Conservation (phyloP, 495 filamentous ascomycete species). For the Penicillium alfredii region DNA sequence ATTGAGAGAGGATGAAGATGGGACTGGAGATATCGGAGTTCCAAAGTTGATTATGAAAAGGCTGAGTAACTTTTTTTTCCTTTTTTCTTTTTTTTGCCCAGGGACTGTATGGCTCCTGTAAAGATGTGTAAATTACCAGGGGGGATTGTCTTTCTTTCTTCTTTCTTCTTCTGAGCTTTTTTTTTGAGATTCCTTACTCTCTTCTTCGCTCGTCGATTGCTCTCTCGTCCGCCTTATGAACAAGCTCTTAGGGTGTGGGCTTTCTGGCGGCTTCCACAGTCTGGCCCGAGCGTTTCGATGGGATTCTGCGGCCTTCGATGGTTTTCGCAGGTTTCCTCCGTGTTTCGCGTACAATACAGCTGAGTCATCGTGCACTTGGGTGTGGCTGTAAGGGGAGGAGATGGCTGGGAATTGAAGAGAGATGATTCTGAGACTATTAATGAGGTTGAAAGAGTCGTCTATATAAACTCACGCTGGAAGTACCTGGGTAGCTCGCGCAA, state of each 20-base stretch:
- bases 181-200: constrained; percentile 1
- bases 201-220: constrained; percentile 4
- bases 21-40: constrained; percentile 12
- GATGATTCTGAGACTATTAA: too few relatives aligned
- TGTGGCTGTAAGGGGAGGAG: too few relatives aligned
- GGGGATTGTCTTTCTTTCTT: constrained; percentile 1
- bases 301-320: constrained; percentile 34
- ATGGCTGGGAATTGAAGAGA: too few relatives aligned
- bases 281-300: constrained; percentile 32
- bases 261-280: constrained; percentile 24
- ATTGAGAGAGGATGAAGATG: constrained; percentile 3
- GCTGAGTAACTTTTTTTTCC: constrained; percentile 30
- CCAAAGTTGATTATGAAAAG: constrained; percentile 8
- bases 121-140: constrained; percentile 18
- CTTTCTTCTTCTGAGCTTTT: constrained; percentile 9
- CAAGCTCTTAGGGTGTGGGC: too few relatives aligned
- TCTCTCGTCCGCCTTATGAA: too few relatives aligned
- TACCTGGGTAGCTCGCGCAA: too few relatives aligned
- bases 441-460: too few relatives aligned
- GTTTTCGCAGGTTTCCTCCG: constrained; percentile 20
- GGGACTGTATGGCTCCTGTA: constrained; percentile 14
- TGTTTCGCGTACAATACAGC: too few relatives aligned
- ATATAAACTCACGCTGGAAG: too few relatives aligned
- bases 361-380: too few relatives aligned
- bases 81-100: constrained; percentile 18